Evolutionary conservation across 345 rosid genomes (phyloP).

Genomic region (Gossypium turneri): DNA sequence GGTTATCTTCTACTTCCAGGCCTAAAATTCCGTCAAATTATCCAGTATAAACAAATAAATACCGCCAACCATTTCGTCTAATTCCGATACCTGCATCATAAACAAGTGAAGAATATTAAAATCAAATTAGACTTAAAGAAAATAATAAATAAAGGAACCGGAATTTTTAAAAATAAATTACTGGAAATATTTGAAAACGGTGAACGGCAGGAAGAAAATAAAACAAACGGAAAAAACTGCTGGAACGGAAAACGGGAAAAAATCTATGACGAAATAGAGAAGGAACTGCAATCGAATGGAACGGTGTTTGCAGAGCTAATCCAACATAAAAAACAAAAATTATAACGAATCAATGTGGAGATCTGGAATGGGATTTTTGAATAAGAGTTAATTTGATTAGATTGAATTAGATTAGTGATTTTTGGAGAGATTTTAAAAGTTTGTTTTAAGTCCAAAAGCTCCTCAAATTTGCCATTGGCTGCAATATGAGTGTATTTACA

Average conservation of each 20-base stretch:
- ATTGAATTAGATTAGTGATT: background rate
- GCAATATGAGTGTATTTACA: slow-evolving; percentile 13
- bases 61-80: background rate
- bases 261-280: background rate
- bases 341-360: background rate
- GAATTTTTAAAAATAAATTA: no score
- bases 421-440: background rate
- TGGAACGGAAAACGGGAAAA: background rate
- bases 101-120: background rate
- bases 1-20: background rate
- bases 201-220: background rate
- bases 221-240: background rate
- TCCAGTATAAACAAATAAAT: background rate
- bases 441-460: background rate
- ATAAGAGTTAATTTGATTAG: background rate
- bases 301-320: background rate
- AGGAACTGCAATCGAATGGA: background rate
- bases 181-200: background rate
- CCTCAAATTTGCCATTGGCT: slow-evolving; percentile 17
- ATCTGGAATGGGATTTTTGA: background rate
- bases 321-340: no score
- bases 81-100: background rate
- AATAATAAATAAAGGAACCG: background rate
- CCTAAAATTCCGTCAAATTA: background rate
- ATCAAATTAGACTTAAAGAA: background rate